These are phyloP conservation scores for Lanmaoa pseudosensibilis DNA, from an alignment of 768 basidiomycete species.

Conservation along the genomic window DNA sequence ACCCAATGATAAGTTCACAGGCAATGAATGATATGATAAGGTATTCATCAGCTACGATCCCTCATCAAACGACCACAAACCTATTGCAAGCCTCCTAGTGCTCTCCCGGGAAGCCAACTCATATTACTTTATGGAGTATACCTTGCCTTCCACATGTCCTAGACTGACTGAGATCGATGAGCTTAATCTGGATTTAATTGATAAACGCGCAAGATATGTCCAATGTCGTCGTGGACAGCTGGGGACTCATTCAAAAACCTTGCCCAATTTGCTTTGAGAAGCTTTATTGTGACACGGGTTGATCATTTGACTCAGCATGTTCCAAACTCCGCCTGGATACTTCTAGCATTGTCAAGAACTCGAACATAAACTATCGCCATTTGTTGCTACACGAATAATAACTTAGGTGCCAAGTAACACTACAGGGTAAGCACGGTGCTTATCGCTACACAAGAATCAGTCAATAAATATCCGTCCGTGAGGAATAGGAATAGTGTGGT, in stretches of 20 bases:
- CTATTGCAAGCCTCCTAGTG: neutral
- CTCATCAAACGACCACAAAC: too few relatives aligned
- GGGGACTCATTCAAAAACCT: too few relatives aligned
- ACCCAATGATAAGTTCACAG: too few relatives aligned
- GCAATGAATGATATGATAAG: too few relatives aligned
- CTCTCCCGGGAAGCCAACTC: neutral
- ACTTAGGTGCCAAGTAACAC: slow-evolving; percentile 12
- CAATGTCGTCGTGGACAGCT: neutral
- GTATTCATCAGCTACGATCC: too few relatives aligned
- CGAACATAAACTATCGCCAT: neutral
- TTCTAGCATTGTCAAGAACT: too few relatives aligned
- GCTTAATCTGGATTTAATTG: too few relatives aligned
- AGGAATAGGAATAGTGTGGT: neutral
- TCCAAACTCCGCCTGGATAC: neutral
- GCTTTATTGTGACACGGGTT: too few relatives aligned
- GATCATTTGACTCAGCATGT: neutral
- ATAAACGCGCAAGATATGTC: neutral
- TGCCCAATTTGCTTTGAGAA: too few relatives aligned
- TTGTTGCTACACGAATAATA: slow-evolving; percentile 23
- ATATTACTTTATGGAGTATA: neutral
- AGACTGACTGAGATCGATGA: neutral
- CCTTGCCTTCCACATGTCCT: neutral
- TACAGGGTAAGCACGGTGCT: slow-evolving; percentile 20
- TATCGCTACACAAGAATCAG: slow-evolving; percentile 31
- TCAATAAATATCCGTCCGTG: slow-evolving; percentile 27